A percentile compares a stretch with the other conserved stretches of the same genome.
These are phyloP conservation scores for Globisporangium abappressorium DNA, from an alignment of 352 stramenopile genomes.

Conservation along the genomic window DNA sequence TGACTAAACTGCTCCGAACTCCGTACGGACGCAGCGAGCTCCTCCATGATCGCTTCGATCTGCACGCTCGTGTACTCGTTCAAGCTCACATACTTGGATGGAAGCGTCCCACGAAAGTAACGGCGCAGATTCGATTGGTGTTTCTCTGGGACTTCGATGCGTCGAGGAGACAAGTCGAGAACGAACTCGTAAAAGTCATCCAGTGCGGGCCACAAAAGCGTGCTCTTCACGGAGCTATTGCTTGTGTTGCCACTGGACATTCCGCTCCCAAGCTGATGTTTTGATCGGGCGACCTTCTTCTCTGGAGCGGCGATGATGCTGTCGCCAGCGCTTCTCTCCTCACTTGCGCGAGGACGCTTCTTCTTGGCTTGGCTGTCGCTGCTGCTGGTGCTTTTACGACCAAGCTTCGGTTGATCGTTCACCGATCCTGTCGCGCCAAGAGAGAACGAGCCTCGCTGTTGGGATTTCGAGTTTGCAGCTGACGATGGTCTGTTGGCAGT, in stretches of 20 bases:
- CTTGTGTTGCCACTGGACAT: background rate
- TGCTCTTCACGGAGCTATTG: conserved; percentile 32
- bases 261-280: conserved; percentile 2
- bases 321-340: background rate
- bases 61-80: conserved; percentile 58
- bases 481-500: background rate
- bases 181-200: conserved; percentile 80
- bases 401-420: conserved; percentile 12
- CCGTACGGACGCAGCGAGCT: conserved; percentile 55
- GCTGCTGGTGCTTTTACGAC: background rate
- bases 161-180: conserved; percentile 52
- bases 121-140: conserved; percentile 28
- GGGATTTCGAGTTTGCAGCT: background rate
- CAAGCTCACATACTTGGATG: conserved; percentile 41
- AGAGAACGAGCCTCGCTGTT: conserved; percentile 9
- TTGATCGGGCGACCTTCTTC: conserved; percentile 15
- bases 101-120: conserved; percentile 36
- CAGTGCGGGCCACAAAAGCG: conserved; percentile 65
- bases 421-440: conserved; percentile 3
- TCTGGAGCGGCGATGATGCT: background rate
- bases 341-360: conserved; percentile 9
- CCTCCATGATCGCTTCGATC: conserved; percentile 65
- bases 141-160: conserved; percentile 31
- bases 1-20: conserved; percentile 41
- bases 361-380: conserved; percentile 14